Base-by-base conservation (phyloP, 2,329 filamentous ascomycete species). In the Fusarium staphyleae region DNA sequence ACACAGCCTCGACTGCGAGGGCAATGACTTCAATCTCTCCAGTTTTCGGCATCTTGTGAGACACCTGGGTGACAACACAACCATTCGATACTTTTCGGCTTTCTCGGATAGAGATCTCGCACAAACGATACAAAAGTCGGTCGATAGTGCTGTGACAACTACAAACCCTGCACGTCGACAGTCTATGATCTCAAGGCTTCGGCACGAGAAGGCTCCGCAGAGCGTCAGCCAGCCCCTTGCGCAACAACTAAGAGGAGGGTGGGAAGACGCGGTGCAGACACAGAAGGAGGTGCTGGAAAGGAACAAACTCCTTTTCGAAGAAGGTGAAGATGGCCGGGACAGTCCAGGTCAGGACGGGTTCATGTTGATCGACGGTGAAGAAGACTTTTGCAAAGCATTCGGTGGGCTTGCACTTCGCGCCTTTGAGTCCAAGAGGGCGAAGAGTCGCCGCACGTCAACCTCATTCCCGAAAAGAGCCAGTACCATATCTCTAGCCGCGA, bases 1-100 rank as follows among this genome's bases (percentile, higher is more conserved):
- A 3, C 74, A 75, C 22, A 81, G 81, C 47, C 69, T 85, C 13
- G 82, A 85, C 64, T 82, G 80, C 60, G 78, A 80, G 33, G 77
- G 78, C 57, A 85, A 84, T 55, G 78, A 78, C 46, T 80, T 84
- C 60, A 83, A 81, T 56, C 70, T 82, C 29, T 80, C 80, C 16
- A 79, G 78, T 56, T 72, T 81, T 46, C 73, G 75, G 26, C 79
- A 79, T 64, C 66, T 82, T 19, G 73, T 78, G 15, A 75, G 74
- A 55, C 75, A 75, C 43, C 66, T 82, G 22, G 72, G 73, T 47
- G 65, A 71, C 26, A 81, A 79, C 62, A 66, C 57, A 6, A 74
- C 72, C 10, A 74, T 82, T n/a, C 67, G 76, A 30, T 72, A 76
- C 33, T 80, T 79, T 41, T 76, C 77, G 0, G 72, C 74, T 3